phyloP scores from a whole-genome alignment of 2,329 filamentous ascomycete species.

The Phialocephala subalpina region DNA sequence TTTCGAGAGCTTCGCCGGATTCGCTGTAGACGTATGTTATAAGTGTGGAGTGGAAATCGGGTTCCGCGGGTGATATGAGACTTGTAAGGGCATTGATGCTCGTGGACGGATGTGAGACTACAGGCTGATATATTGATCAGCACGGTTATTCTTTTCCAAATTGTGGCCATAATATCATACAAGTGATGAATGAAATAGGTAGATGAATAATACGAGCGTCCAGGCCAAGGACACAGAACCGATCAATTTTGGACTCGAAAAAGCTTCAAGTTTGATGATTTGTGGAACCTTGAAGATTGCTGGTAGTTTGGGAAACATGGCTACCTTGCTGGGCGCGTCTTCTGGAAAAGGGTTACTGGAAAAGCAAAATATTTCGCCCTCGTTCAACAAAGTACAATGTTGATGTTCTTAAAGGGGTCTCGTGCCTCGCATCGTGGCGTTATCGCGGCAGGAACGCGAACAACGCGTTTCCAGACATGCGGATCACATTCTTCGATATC shows the following conservation, averaged over 20 bases:
- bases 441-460: neutral
- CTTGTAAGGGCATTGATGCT: neutral
- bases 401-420: neutral
- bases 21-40: constrained; percentile 42
- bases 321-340: neutral
- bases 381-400: neutral
- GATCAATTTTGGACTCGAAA: neutral
- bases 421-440: neutral
- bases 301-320: neutral
- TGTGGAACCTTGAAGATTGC: neutral
- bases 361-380: neutral
- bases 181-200: neutral
- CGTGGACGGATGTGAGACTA: neutral
- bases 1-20: constrained; percentile 32
- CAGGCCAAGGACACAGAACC: neutral
- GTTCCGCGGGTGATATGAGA: neutral
- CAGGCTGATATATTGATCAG: no score
- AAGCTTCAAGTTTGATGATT: neutral
- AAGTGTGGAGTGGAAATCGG: constrained; percentile 13
- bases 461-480: neutral
- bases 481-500: neutral
- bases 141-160: neutral
- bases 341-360: no score
- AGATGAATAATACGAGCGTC: neutral
- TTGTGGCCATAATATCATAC: neutral